Percentiles rank a stretch among this genome's conserved stretches.
These are phyloP conservation scores for Arthrinium puccinioides DNA, from an alignment of 2,329 filamentous ascomycete genomes.

Conservation along the genomic window DNA sequence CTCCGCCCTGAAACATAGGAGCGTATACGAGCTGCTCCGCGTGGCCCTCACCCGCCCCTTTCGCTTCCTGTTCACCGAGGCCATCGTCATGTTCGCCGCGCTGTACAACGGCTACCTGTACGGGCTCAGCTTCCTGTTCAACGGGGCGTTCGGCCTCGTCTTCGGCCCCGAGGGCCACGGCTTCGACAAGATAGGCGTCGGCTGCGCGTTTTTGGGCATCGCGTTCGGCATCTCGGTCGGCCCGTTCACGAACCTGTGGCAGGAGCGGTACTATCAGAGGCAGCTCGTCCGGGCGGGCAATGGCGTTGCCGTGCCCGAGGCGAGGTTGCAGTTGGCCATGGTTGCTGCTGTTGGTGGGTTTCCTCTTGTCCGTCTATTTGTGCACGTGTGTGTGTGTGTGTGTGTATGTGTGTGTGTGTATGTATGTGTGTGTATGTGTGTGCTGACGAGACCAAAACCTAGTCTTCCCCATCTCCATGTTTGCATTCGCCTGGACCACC, in stretches of 20 bases:
- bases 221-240: conserved; percentile 31
- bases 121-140: conserved; percentile 41
- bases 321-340: conserved; percentile 30
- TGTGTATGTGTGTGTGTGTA: too few relatives aligned
- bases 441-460: not conserved
- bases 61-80: conserved; percentile 35
- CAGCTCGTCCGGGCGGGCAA: conserved; percentile 19
- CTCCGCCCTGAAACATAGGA: conserved; percentile 27
- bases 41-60: conserved; percentile 37
- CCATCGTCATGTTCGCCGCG: conserved; percentile 39
- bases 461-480: conserved; percentile 23
- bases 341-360: conserved; percentile 27
- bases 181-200: conserved; percentile 29
- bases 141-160: conserved; percentile 39
- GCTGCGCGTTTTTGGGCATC: conserved; percentile 30
- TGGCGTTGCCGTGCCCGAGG: conserved; percentile 31
- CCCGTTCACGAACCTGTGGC: conserved; percentile 34
- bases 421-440: not conserved
- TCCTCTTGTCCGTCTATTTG: too few relatives aligned
- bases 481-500: conserved; percentile 29
- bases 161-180: conserved; percentile 35
- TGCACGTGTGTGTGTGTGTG: not conserved
- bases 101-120: conserved; percentile 42
- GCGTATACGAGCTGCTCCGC: conserved; percentile 28
- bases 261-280: conserved; percentile 32